Evolutionary conservation across 352 stramenopile genomes (phyloP).

Genomic region (Globisporangium splendens): DNA sequence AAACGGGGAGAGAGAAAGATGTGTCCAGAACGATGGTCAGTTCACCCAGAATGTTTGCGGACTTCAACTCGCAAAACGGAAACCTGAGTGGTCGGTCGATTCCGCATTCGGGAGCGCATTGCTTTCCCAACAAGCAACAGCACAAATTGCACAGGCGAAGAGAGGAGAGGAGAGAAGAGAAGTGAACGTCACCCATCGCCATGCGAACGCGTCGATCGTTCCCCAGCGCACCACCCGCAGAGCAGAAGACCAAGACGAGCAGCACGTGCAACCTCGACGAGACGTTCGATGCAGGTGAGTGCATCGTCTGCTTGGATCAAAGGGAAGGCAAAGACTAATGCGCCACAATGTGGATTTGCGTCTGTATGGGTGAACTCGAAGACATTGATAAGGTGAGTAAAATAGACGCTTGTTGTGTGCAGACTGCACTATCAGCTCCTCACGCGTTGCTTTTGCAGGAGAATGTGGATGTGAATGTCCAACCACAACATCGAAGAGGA

Average conservation of each 20-base stretch:
- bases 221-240: neutral
- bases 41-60: neutral
- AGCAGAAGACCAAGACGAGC: slow-evolving; percentile 17
- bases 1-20: too few species aligned
- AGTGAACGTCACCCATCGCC: too few species aligned
- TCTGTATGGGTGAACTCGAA: too few species aligned
- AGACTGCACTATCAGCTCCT: neutral
- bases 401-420: too few species aligned
- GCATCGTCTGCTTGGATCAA: neutral
- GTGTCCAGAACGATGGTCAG: slow-evolving; percentile 6
- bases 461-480: slow-evolving; percentile 8
- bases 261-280: slow-evolving; percentile 24
- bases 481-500: neutral
- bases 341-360: too few species aligned
- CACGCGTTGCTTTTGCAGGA: slow-evolving; percentile 2
- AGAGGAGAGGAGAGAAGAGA: neutral
- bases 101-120: slow-evolving; percentile 1
- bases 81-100: slow-evolving; percentile 1
- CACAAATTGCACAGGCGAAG: neutral
- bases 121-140: too few species aligned
- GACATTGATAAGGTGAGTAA: too few species aligned
- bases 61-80: neutral
- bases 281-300: slow-evolving; percentile 20
- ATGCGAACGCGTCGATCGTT: slow-evolving; percentile 2
- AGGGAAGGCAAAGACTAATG: too few species aligned